Conservation (phyloP, 2,329 filamentous ascomycete species). For the Diaporthe sp. region DNA sequence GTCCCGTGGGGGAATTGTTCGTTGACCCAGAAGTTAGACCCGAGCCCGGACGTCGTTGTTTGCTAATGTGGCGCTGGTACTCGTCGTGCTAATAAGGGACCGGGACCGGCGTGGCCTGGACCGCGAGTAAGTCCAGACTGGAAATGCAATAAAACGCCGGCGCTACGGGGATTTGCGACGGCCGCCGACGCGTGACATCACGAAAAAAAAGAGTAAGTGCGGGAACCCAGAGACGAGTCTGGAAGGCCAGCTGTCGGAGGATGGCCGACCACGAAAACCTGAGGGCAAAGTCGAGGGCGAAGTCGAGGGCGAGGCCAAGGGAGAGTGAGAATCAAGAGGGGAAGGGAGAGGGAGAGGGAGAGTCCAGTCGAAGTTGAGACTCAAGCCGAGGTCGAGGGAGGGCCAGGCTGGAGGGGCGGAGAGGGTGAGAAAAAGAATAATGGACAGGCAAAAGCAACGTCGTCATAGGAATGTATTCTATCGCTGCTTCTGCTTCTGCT, state of each 20-base stretch:
- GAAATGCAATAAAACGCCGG: constrained; percentile 13
- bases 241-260: constrained; percentile 19
- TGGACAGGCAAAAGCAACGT: not conserved
- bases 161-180: constrained; percentile 25
- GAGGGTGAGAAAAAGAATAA: not conserved
- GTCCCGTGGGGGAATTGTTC: not conserved
- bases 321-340: not conserved
- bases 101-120: constrained; percentile 31
- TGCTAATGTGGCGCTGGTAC: constrained; percentile 10
- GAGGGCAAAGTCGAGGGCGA: not conserved
- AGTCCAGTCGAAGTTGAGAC: not conserved
- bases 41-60: constrained; percentile 1
- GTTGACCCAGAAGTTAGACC: not conserved
- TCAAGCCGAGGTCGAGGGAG: not conserved
- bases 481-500: not conserved
- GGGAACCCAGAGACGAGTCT: not conserved
- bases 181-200: constrained; percentile 16
- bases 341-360: not conserved
- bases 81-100: constrained; percentile 10
- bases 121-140: constrained; percentile 29
- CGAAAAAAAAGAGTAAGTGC: constrained; percentile 15
- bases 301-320: not conserved
- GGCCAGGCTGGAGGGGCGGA: not conserved
- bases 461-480: constrained; percentile 24
- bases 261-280: not conserved